Evolutionary conservation across 768 basidiomycete species (phyloP).

Genomic region (Leccinellum luteum): DNA sequence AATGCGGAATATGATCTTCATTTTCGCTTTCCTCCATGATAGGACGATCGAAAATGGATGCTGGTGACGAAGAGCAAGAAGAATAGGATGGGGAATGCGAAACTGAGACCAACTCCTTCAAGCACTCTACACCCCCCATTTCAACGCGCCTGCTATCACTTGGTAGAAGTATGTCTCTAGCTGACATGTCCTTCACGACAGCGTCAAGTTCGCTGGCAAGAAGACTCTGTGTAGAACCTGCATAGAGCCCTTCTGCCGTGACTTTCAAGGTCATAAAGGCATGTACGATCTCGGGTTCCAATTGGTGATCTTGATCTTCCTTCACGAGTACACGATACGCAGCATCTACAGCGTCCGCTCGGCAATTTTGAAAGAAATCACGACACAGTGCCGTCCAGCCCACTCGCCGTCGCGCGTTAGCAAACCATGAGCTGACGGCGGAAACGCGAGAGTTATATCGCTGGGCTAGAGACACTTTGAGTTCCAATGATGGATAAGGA

Average conservation of each 20-base stretch:
- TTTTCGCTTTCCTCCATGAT: slow-evolving; percentile 14
- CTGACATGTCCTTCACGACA: slow-evolving; percentile 19
- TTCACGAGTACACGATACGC: slow-evolving; percentile 24
- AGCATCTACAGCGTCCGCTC: slow-evolving; percentile 22
- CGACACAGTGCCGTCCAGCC: slow-evolving; percentile 47
- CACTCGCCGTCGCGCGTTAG: slow-evolving; percentile 43
- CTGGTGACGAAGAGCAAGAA: not conserved
- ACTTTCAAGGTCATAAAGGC: slow-evolving; percentile 32
- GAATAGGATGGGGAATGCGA: slow-evolving; percentile 1
- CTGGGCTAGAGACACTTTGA: slow-evolving; percentile 28
- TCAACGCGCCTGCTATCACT: too few species aligned
- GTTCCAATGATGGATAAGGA: slow-evolving; percentile 43
- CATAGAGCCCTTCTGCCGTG: slow-evolving; percentile 28
- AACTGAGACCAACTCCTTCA: too few species aligned
- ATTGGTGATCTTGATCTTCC: slow-evolving; percentile 4
- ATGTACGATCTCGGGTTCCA: slow-evolving; percentile 8
- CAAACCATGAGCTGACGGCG: slow-evolving; percentile 46
- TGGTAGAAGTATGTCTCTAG: too few species aligned
- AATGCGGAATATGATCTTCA: slow-evolving; percentile 5
- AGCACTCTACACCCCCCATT: too few species aligned
- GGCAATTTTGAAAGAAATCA: slow-evolving; percentile 18
- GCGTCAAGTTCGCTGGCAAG: slow-evolving; percentile 30
- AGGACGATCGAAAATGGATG: slow-evolving; percentile 5
- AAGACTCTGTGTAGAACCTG: slow-evolving; percentile 24
- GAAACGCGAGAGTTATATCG: slow-evolving; percentile 22